phyloP scores from a whole-genome alignment of 2,329 filamentous ascomycete species.

The Pyrenophora graminea region DNA sequence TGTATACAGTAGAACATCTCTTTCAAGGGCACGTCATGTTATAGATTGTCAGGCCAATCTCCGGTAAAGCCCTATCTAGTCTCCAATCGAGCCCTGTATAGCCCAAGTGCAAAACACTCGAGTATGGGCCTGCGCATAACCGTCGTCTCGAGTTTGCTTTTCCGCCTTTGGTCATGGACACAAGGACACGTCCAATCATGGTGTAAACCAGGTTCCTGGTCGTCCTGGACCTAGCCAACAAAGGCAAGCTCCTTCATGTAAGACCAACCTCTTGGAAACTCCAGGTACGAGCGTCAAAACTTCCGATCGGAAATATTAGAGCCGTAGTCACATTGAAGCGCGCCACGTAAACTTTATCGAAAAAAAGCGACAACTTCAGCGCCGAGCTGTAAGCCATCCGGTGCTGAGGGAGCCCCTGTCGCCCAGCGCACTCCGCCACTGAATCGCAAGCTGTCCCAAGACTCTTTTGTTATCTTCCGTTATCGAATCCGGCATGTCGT shows the following conservation, averaged over 20 bases:
- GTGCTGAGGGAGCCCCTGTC: conserved; percentile 86
- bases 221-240: not conserved
- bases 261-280: conserved; percentile 6
- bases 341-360: conserved; percentile 7
- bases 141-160: conserved; percentile 1
- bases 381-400: conserved; percentile 66
- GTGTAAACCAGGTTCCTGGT: not conserved
- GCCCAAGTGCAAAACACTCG: not conserved
- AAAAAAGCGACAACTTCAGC: conserved; percentile 24
- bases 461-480: conserved; percentile 57
- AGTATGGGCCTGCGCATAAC: not conserved
- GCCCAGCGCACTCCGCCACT: conserved; percentile 89
- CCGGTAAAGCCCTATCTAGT: conserved; percentile 11
- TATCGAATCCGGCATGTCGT: conserved; percentile 46
- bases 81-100: not conserved
- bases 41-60: conserved; percentile 6
- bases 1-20: not conserved
- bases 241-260: not conserved
- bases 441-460: conserved; percentile 81
- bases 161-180: not conserved
- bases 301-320: conserved; percentile 4
- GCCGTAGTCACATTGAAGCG: not conserved
- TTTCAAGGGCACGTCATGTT: not conserved
- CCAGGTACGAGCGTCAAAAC: conserved; percentile 10
- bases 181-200: conserved; percentile 2